Conservation (phyloP, 2,329 filamentous ascomycete species). For the Clarireedia monteithiana region DNA sequence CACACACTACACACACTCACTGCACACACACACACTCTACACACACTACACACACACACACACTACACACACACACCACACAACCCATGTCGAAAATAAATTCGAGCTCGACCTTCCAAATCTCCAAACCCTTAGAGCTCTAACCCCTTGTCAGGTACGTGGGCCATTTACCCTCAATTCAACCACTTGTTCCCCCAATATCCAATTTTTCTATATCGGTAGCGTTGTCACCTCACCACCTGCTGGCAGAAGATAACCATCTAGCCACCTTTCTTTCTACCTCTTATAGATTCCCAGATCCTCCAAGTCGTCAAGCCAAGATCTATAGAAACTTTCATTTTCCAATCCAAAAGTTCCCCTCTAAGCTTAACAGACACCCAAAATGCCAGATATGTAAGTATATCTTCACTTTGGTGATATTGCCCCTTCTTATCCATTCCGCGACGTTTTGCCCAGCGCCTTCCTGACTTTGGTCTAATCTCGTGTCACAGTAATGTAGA, state of each 20-base stretch:
- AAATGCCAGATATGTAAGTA: slow-evolving; percentile 14
- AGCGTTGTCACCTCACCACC: background rate
- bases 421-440: background rate
- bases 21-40: too few species aligned
- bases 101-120: background rate
- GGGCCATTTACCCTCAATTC: background rate
- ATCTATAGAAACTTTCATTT: background rate
- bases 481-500: slow-evolving; percentile 62
- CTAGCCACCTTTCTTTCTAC: background rate
- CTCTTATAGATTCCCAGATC: background rate
- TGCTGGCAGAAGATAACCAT: background rate
- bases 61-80: background rate
- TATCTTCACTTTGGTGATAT: background rate
- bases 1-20: too few species aligned
- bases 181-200: background rate
- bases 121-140: background rate
- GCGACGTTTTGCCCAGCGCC: background rate
- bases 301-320: background rate
- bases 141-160: background rate
- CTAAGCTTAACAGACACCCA: background rate
- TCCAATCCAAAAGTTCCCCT: background rate
- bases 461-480: slow-evolving; percentile 4
- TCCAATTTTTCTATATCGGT: background rate
- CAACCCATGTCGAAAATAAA: background rate
- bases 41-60: too few species aligned